phyloP scores from a whole-genome alignment of 1,284 basidiomycete species.

The Ustilago bromivora region DNA sequence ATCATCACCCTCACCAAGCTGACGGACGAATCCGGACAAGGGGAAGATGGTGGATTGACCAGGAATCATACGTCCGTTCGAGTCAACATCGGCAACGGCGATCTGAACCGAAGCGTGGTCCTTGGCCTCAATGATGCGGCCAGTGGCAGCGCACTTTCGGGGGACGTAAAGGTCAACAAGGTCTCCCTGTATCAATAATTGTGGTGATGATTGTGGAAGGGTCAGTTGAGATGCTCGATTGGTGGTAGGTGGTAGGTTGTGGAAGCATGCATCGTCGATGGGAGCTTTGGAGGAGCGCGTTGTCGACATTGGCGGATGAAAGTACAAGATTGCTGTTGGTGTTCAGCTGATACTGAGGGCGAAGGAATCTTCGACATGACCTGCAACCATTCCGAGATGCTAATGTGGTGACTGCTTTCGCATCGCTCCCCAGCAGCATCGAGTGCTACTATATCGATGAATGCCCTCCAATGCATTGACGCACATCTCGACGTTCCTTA shows the following conservation, averaged over 20 bases:
- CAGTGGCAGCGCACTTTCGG: conserved; percentile 86
- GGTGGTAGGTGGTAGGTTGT: background rate
- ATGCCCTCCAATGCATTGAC: no score
- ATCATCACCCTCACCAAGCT: conserved; percentile 97
- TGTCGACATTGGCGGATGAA: background rate
- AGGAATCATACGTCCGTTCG: conserved; percentile 85
- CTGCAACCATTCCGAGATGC: no score
- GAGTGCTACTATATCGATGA: no score
- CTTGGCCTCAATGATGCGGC: conserved; percentile 97
- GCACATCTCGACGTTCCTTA: background rate
- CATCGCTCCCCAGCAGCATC: background rate
- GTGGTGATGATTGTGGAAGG: background rate
- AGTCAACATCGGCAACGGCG: conserved; percentile 92
- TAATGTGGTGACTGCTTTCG: no score
- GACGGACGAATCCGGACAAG: conserved; percentile 91
- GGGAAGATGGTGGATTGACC: conserved; percentile 90
- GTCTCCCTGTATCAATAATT: conserved; percentile 77
- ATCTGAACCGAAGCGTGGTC: conserved; percentile 99
- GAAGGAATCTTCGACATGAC: no score
- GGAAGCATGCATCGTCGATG: conserved; percentile 1
- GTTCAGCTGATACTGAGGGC: no score
- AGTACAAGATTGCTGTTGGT: background rate
- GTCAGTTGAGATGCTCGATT: conserved; percentile 24
- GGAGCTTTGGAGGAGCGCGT: conserved; percentile 12
- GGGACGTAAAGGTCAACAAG: conserved; percentile 99